Evolutionary conservation across 768 basidiomycete species (phyloP).

Genomic region (Termitomyces eurrhizus): DNA sequence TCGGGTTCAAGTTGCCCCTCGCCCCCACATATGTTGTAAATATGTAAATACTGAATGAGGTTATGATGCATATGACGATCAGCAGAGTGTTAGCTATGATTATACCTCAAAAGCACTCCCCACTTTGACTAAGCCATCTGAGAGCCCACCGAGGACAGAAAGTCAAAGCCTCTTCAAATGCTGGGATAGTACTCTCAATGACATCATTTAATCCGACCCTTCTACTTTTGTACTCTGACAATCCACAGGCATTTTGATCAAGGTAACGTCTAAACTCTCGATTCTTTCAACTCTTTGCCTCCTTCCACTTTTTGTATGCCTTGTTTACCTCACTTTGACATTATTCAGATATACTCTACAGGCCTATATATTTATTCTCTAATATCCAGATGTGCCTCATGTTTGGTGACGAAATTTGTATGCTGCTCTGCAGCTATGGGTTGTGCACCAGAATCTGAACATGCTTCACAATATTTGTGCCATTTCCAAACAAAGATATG

Average conservation of each 20-base stretch:
- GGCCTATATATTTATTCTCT: conserved; percentile 50
- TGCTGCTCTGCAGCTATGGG: conserved; percentile 16
- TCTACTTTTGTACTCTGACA: conserved; percentile 50
- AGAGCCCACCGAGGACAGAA: conserved; percentile 71
- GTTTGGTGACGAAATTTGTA: conserved; percentile 6
- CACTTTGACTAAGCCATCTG: too few relatives aligned
- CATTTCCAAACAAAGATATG: not conserved
- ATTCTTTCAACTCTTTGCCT: conserved; percentile 28
- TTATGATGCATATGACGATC: too few relatives aligned
- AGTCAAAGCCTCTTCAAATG: conserved; percentile 59
- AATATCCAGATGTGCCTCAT: conserved; percentile 38
- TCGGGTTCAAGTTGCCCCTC: too few relatives aligned
- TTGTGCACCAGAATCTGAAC: conserved; percentile 9
- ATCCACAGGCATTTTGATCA: conserved; percentile 43
- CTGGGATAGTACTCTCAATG: conserved; percentile 67
- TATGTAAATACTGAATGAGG: too few relatives aligned
- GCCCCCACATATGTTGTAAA: too few relatives aligned
- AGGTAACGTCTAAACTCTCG: conserved; percentile 42
- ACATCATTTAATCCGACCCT: conserved; percentile 35
- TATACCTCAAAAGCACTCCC: conserved; percentile 30
- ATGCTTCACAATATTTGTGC: not conserved
- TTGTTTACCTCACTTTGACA: conserved; percentile 7
- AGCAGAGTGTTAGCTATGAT: not conserved
- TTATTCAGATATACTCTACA: conserved; percentile 57
- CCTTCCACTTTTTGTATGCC: conserved; percentile 9